Evolutionary conservation across 371 early-diverging fungal genomes (phyloP).

Genomic region (Lichtheimia hyalospora): DNA sequence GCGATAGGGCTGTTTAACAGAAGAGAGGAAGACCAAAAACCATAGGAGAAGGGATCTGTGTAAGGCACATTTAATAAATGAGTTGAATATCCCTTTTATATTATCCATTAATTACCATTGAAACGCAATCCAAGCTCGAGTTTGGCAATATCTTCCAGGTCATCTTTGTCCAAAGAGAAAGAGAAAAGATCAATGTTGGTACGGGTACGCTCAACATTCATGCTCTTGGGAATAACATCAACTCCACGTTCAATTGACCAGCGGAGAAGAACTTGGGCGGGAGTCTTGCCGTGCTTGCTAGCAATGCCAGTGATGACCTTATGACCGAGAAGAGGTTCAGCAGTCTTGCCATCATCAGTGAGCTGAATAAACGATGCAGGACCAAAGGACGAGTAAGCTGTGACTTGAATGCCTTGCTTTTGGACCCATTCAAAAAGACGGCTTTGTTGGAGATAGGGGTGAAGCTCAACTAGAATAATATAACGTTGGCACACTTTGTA

Average conservation of each 20-base stretch:
- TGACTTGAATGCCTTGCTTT: slow-evolving; percentile 40
- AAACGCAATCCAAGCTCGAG: slow-evolving; percentile 35
- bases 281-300: slow-evolving; percentile 21
- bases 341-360: slow-evolving; percentile 2
- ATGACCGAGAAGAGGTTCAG: slow-evolving; percentile 20
- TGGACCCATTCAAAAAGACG: slow-evolving; percentile 33
- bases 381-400: slow-evolving; percentile 48
- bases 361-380: slow-evolving; percentile 34
- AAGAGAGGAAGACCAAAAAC: slow-evolving; percentile 8
- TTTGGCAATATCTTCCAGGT: slow-evolving; percentile 22
- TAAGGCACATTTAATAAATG: not conserved
- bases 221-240: slow-evolving; percentile 69
- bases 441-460: slow-evolving; percentile 61
- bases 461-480: slow-evolving; percentile 49
- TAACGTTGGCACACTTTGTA: not conserved
- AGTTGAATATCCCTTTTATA: not conserved
- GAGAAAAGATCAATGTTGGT: slow-evolving; percentile 28
- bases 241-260: slow-evolving; percentile 54
- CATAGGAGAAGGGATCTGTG: slow-evolving; percentile 6
- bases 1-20: slow-evolving; percentile 1
- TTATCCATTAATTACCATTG: slow-evolving; percentile 8
- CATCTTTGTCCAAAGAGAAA: slow-evolving; percentile 27
- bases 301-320: slow-evolving; percentile 15
- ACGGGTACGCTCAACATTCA: slow-evolving; percentile 46
- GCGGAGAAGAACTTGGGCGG: slow-evolving; percentile 52